Conservation (phyloP, 768 basidiomycete species). For the Mycena crocata region DNA sequence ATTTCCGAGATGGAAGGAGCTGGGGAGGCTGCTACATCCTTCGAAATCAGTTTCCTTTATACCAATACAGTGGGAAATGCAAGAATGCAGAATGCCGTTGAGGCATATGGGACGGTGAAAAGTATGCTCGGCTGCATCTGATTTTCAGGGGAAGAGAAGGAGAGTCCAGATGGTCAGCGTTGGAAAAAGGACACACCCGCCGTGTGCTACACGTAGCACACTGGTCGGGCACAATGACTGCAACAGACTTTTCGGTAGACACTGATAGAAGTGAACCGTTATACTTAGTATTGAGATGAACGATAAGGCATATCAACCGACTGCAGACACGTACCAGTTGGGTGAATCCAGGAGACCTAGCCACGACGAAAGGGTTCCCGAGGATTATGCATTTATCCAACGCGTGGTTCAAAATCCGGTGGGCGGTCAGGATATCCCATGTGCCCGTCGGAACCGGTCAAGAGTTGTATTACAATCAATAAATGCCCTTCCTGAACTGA, state of each 20-base stretch:
- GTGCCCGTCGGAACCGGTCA: no score
- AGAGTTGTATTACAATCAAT: neutral
- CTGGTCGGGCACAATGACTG: neutral
- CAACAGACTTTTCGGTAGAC: constrained; percentile 5
- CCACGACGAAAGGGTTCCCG: neutral
- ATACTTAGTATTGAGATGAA: neutral
- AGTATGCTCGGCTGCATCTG: neutral
- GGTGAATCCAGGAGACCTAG: neutral
- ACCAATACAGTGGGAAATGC: neutral
- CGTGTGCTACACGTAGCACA: constrained; percentile 1
- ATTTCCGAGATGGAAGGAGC: neutral
- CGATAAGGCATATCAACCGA: neutral
- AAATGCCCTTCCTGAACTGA: neutral
- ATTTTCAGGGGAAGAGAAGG: neutral
- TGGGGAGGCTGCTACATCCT: neutral
- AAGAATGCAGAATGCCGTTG: neutral
- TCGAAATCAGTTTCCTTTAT: constrained; percentile 9
- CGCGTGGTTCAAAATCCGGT: no score
- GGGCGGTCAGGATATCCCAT: no score
- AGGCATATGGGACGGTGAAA: constrained; percentile 14
- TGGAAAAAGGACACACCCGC: neutral
- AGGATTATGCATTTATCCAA: neutral
- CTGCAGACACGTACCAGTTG: neutral
- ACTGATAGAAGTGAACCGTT: neutral
- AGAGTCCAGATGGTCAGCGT: neutral